Base-by-base conservation (phyloP, 2,329 filamentous ascomycete genomes). In the Phialophora chinensis region DNA sequence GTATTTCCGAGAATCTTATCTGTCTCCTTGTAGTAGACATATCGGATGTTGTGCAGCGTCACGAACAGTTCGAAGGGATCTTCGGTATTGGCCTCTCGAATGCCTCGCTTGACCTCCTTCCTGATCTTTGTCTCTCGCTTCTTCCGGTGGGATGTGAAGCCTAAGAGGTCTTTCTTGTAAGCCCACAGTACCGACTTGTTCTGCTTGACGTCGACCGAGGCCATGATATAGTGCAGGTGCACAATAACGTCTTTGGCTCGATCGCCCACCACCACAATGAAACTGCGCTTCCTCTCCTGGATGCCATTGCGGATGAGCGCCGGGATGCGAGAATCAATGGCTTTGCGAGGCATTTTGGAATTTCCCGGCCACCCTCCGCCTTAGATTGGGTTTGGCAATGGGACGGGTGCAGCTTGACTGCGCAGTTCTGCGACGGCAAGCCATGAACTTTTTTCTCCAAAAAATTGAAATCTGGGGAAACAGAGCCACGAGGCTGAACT, bases 21-120 rank as follows among this genome's bases (percentile, higher is more conserved):
- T 31, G 95, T 98, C 82, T 99, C 95, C 81, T 99, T 99, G 84
- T 99, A 99, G 85, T 97, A 99, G 65, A 95, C 92, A 86, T 99
- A 99, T 79, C 95, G 91, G 77, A 99, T 97, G 79, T 97, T 93
- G 82, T 98, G 91, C 65, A 97, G 88, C 66, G 93, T 95, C 74
- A 98, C 90, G 81, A 98, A 99, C 62, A 98, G 87, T 81, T 99
- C 95, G 82, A 99, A 99, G 0, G 95, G 91, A 77, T 99, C 95
- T 77, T 96, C 92, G 62, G 88, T 87, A 79, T 99, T 97, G 69
- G 91, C 88, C 79, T 99, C 95, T 75, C 96, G 88, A 72, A 93
- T 92, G 53, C 95, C 95, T 74, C 93, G 88, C 83, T 96, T 97
- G 79, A 99, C 92, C 76, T 99, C 95, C 80, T 94, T 97, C 83